Percentiles rank a stretch among this genome's conserved stretches.
phyloP scores from a whole-genome alignment of 805 yeast species.

The Wickerhamiella galacta region DNA sequence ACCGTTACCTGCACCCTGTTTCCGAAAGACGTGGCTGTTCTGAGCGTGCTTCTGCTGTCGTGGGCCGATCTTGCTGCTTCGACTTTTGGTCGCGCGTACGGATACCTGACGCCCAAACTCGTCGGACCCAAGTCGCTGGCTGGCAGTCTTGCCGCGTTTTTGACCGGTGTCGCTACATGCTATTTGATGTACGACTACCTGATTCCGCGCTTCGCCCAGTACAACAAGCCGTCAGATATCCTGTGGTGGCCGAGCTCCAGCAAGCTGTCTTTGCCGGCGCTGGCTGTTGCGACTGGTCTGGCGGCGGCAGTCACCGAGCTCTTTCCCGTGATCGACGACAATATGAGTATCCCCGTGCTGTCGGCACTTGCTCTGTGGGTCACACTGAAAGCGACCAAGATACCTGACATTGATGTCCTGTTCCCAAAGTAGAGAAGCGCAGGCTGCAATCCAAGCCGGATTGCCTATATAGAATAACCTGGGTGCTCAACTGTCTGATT shows the following conservation, averaged over 20 bases:
- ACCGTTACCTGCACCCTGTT: conserved; percentile 49
- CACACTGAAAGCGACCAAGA: too few species aligned
- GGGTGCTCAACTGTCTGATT: too few species aligned
- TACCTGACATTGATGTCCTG: too few species aligned
- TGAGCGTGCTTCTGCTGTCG: conserved; percentile 65
- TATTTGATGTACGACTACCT: conserved; percentile 55
- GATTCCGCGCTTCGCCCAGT: conserved; percentile 42
- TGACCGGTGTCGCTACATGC: conserved; percentile 51
- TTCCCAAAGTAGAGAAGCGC: too few species aligned
- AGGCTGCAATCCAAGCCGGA: too few species aligned
- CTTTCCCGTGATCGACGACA: conserved; percentile 74
- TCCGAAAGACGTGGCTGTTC: conserved; percentile 65
- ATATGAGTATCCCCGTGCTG: conserved; percentile 82
- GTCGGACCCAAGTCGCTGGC: conserved; percentile 68
- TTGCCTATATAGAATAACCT: too few species aligned
- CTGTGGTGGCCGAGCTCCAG: conserved; percentile 52
- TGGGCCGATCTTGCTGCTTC: conserved; percentile 99
- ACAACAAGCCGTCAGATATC: conserved; percentile 40
- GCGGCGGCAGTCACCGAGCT: conserved; percentile 82
- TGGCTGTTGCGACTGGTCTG: conserved; percentile 53
- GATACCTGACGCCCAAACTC: conserved; percentile 66
- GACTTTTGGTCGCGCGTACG: conserved; percentile 74
- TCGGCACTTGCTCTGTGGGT: conserved; percentile 49
- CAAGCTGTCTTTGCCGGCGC: conserved; percentile 32
- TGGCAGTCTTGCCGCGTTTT: conserved; percentile 77